These are phyloP conservation scores for Fusarium metavorans DNA, from an alignment of 2,329 filamentous ascomycete species.

Conservation along the genomic window DNA sequence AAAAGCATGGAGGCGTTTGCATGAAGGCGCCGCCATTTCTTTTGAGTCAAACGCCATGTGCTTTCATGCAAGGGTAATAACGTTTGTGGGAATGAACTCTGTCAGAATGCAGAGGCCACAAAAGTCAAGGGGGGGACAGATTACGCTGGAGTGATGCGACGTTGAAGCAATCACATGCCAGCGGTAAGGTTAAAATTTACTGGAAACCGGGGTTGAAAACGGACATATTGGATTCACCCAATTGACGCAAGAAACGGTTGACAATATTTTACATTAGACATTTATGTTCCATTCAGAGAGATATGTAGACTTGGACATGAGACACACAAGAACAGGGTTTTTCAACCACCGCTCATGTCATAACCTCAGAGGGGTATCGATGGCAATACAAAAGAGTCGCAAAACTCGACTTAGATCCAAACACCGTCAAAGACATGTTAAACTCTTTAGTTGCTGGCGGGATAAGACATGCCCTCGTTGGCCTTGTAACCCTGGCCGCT, in stretches of 20 bases:
- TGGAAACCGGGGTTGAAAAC: background rate
- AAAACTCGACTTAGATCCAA: slow-evolving; percentile 10
- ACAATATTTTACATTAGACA: background rate
- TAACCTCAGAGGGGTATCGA: slow-evolving; percentile 35
- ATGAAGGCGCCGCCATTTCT: background rate
- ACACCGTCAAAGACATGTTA: background rate
- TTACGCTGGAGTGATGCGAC: background rate
- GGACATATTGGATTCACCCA: no score
- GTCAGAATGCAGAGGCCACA: background rate
- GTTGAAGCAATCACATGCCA: background rate
- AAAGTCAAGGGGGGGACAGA: background rate
- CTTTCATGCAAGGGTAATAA: background rate
- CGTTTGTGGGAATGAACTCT: background rate
- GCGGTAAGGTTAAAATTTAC: background rate
- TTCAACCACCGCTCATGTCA: background rate
- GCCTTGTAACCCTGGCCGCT: slow-evolving; percentile 36
- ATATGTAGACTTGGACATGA: slow-evolving; percentile 2
- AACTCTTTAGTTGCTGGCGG: slow-evolving; percentile 1
- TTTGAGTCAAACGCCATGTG: background rate
- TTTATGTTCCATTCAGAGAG: slow-evolving; percentile 3
- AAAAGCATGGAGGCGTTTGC: background rate
- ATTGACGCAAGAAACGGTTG: background rate
- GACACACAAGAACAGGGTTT: background rate
- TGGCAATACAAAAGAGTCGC: slow-evolving; percentile 11
- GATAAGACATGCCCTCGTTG: slow-evolving; percentile 38